Evolutionary conservation across 2,329 filamentous ascomycete species (phyloP).

Genomic region (Colletotrichum coccodes): DNA sequence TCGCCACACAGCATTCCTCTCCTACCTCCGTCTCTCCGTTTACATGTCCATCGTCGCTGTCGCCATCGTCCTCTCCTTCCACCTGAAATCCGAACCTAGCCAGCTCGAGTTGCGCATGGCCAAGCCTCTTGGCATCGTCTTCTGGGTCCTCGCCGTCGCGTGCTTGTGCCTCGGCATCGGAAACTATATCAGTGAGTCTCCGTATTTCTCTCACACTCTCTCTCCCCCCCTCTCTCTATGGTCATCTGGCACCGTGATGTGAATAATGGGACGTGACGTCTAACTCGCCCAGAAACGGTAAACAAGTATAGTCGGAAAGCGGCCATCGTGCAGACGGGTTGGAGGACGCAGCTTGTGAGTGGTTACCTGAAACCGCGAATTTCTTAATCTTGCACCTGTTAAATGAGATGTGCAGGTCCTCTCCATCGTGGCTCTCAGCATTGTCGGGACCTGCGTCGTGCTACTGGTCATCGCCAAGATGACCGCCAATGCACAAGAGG

Average conservation of each 20-base stretch:
- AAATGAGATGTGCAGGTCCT: constrained; percentile 60
- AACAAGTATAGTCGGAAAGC: constrained; percentile 81
- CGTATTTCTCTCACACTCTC: background rate
- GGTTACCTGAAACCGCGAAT: background rate
- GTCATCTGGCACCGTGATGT: too few species aligned
- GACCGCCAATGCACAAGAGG: background rate
- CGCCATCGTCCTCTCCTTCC: constrained; percentile 93
- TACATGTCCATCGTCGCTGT: constrained; percentile 92
- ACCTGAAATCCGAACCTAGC: constrained; percentile 80
- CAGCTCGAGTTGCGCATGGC: constrained; percentile 80
- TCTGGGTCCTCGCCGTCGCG: constrained; percentile 84
- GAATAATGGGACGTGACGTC: too few species aligned
- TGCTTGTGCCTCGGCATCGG: constrained; percentile 81
- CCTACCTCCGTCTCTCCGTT: constrained; percentile 87
- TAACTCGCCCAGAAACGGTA: constrained; percentile 64
- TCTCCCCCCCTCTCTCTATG: background rate
- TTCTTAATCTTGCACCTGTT: background rate
- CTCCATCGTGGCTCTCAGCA: constrained; percentile 68
- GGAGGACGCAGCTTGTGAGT: constrained; percentile 86
- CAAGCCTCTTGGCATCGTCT: constrained; percentile 84
- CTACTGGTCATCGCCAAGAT: constrained; percentile 63
- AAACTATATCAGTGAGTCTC: constrained; percentile 82
- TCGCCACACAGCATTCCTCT: constrained; percentile 73
- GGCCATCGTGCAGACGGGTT: constrained; percentile 91
- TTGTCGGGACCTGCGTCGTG: constrained; percentile 73